phyloP scores from a whole-genome alignment of 2,329 filamentous ascomycete species.

The Exophiala sp. region DNA sequence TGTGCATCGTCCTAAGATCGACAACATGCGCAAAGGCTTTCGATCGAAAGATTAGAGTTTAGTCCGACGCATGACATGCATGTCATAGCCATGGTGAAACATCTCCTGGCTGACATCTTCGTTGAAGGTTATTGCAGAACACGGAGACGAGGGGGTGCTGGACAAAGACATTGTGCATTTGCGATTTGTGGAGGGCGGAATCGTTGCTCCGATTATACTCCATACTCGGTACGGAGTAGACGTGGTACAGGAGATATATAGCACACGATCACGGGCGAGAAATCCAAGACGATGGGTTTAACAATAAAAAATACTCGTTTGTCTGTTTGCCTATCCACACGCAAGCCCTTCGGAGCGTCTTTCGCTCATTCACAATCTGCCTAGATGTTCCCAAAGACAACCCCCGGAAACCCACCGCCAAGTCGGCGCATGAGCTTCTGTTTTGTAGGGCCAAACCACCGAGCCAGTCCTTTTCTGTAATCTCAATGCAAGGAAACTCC shows the following conservation, averaged over 20 bases:
- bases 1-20: too few species aligned
- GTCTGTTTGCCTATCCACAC: slow-evolving; percentile 28
- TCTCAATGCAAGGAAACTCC: slow-evolving; percentile 11
- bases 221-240: background rate
- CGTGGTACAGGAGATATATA: background rate
- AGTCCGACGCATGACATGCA: too few species aligned
- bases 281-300: background rate
- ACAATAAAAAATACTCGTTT: slow-evolving; percentile 23
- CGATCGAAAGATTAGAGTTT: too few species aligned
- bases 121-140: too few species aligned
- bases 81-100: too few species aligned
- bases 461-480: slow-evolving; percentile 12
- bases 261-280: background rate
- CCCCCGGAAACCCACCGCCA: slow-evolving; percentile 9
- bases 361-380: slow-evolving; percentile 24
- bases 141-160: too few species aligned
- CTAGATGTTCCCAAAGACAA: slow-evolving; percentile 25
- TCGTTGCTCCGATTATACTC: too few species aligned
- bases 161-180: too few species aligned
- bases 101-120: too few species aligned
- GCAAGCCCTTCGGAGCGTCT: slow-evolving; percentile 20
- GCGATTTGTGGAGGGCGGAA: too few species aligned
- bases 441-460: slow-evolving; percentile 7
- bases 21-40: too few species aligned
- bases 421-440: slow-evolving; percentile 15